These are phyloP conservation scores for Globisporangium abappressorium DNA, from an alignment of 352 stramenopile genomes.

Conservation along the genomic window DNA sequence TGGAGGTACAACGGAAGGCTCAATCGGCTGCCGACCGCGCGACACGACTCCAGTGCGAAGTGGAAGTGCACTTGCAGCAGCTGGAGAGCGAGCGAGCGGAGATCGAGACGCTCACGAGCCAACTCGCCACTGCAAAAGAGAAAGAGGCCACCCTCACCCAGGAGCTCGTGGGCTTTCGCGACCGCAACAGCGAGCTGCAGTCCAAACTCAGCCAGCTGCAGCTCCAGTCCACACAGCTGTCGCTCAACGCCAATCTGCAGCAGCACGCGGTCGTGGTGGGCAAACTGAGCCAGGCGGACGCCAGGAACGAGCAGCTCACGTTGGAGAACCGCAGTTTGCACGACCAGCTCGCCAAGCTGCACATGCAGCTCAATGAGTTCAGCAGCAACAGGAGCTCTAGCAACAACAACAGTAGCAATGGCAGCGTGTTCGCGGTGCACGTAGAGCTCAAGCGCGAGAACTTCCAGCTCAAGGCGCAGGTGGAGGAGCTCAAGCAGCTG, in stretches of 20 bases:
- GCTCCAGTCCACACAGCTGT: slow-evolving; percentile 11
- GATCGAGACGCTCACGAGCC: slow-evolving; percentile 5
- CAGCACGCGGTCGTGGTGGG: slow-evolving; percentile 7
- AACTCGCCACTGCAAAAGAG: slow-evolving; percentile 1
- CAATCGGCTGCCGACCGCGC: slow-evolving; percentile 2
- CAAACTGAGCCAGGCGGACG: slow-evolving; percentile 17
- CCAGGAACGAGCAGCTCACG: slow-evolving; percentile 21
- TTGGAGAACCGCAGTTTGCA: slow-evolving; percentile 32
- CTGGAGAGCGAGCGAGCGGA: background rate
- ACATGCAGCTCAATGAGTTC: slow-evolving; percentile 34
- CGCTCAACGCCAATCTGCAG: background rate
- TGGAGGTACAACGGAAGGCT: background rate
- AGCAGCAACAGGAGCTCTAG: slow-evolving; percentile 6
- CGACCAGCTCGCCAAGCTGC: slow-evolving; percentile 35
- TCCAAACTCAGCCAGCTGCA: slow-evolving; percentile 17
- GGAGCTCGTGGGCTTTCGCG: slow-evolving; percentile 14
- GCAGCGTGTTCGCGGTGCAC: slow-evolving; percentile 56
- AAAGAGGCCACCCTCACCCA: background rate
- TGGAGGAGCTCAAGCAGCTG: slow-evolving; percentile 71
- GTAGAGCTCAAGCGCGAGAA: slow-evolving; percentile 81
- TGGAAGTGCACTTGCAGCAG: background rate
- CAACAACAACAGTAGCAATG: slow-evolving; percentile 7
- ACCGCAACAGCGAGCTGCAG: slow-evolving; percentile 16
- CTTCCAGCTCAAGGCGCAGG: slow-evolving; percentile 49
- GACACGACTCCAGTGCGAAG: slow-evolving; percentile 4